Evolutionary conservation across 1,139 yeast species (phyloP), one percentile per base, ranked within the genome.

Genomic region (Candida buenavistaensis): DNA sequence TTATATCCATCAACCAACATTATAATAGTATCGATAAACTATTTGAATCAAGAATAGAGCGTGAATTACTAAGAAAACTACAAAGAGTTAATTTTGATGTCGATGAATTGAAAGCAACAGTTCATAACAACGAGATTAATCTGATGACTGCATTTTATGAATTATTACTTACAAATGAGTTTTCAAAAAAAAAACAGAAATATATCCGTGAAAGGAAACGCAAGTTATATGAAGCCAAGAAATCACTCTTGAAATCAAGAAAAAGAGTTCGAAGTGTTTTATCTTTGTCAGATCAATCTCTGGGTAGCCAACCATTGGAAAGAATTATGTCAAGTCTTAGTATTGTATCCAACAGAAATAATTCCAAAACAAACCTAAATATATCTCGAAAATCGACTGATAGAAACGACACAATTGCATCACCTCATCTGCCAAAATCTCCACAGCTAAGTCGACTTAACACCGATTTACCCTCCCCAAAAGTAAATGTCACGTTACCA

Each of bases 111-210:
- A 80, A 80, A 43, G 68, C 72, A 5, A 78, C 86, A 14, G 81
- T 90, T 1, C 51, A 64, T 14, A 68, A 75, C 36, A 75, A 75
- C 35, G 79, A 80, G 38, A 81, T 89, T 62, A 95, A 87, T 54
- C 69, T 89, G 0, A 61, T 87, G 15, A 81, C 90, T n/a, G 97
- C 96, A 0, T 70, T 86, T 41, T 92, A 95, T 84, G 83, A 82
- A 30, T 64, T 92, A 10, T 61, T 83, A 10, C 62, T 87, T 13
- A 90, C 87, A 25, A 70, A 74, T 34, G 94, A 84, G 45, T 64
- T 62, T 33, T 45, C 55, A 13, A 60, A 59, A 37, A 69, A 68
- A 53, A 65, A 62, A 44, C 52, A 51, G 35, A 53, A 53, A 26
- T 59, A 65, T 35, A 45, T 59, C 33, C 54, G 52, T 16, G 64